Evolutionary conservation across 257 asterid genomes (phyloP).

Genomic region (Solanum okadae): DNA sequence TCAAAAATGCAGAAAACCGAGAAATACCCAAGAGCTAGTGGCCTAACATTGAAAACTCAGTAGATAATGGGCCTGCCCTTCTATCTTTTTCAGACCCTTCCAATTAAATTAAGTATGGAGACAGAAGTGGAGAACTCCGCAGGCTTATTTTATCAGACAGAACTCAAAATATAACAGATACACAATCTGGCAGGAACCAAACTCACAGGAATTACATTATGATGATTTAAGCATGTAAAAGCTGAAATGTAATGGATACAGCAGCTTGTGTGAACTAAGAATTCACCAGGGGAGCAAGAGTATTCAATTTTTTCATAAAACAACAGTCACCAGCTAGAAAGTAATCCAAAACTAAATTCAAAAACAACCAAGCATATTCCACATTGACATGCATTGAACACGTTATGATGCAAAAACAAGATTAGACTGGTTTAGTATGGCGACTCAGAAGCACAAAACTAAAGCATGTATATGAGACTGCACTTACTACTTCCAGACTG

Average conservation of each 20-base stretch:
- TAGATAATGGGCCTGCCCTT: neutral
- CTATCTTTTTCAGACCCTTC: neutral
- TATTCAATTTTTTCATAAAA: neutral
- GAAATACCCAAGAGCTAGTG: neutral
- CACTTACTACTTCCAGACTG: conserved; percentile 2
- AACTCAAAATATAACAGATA: neutral
- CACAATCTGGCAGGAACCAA: neutral
- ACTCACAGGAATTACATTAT: neutral
- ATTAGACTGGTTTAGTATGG: neutral
- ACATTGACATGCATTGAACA: neutral
- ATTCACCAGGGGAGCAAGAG: neutral
- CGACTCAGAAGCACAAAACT: neutral
- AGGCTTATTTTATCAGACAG: neutral
- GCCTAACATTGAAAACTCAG: neutral
- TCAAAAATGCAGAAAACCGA: neutral
- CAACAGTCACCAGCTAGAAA: neutral
- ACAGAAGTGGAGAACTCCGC: neutral
- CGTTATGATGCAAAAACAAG: neutral
- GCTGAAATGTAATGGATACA: neutral
- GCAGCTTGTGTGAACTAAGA: neutral
- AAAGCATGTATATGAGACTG: neutral
- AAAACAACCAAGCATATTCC: neutral
- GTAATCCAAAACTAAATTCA: neutral
- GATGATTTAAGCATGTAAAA: neutral
- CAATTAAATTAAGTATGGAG: neutral